Percentiles rank a stretch among this genome's conserved stretches.
Evolutionary conservation across 2,329 filamentous ascomycete species (phyloP).

Genomic region (Diaporthe sp.): DNA sequence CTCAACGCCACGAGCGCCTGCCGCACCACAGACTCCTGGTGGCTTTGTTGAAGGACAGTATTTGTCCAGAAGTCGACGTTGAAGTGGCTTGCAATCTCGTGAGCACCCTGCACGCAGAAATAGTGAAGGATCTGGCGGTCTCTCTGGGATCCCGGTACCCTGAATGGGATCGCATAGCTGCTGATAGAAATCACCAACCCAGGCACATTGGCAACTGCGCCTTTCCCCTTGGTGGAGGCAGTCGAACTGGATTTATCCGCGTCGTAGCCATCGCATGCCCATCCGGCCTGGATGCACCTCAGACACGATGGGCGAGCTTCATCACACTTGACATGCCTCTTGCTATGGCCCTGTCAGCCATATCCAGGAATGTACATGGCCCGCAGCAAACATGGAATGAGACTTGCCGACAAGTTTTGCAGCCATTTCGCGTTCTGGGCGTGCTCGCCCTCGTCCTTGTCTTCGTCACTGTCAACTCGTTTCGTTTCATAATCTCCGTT

Average conservation of each 20-base stretch:
- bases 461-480: neutral
- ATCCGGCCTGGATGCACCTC: neutral
- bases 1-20: neutral
- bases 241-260: neutral
- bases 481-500: neutral
- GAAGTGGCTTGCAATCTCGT: slow-evolving; percentile 10
- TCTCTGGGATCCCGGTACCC: neutral
- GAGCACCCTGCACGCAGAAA: neutral
- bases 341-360: neutral
- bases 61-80: slow-evolving; percentile 17
- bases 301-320: slow-evolving; percentile 1
- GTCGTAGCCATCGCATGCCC: neutral
- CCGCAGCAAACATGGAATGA: fast-evolving
- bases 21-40: neutral
- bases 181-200: neutral
- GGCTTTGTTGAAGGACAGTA: neutral
- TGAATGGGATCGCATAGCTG: slow-evolving; percentile 6
- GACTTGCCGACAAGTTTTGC: neutral
- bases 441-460: neutral
- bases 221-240: neutral
- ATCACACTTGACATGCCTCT: neutral
- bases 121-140: slow-evolving; percentile 8
- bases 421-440: neutral
- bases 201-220: too few relatives aligned
- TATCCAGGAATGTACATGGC: fast-evolving